Percentiles rank a stretch among this genome's conserved stretches.
phyloP scores from a whole-genome alignment of 495 filamentous ascomycete genomes.

The Penicillium bovifimosum region DNA sequence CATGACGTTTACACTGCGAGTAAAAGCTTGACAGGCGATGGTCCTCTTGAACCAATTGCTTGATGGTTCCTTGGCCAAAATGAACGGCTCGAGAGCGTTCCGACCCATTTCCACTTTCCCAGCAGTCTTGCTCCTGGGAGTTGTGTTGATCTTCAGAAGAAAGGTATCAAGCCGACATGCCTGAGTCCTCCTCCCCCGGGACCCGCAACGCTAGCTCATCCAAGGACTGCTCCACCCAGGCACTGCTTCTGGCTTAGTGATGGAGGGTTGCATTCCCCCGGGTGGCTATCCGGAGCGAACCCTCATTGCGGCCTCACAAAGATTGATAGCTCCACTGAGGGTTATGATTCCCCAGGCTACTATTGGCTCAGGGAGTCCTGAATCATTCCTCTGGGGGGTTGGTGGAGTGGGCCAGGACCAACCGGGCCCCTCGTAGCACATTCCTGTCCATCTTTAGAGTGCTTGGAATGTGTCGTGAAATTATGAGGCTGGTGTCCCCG shows the following conservation, averaged over 20 bases:
- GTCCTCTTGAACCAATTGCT: neutral
- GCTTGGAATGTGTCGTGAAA: conserved; percentile 39
- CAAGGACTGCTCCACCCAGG: conserved; percentile 9
- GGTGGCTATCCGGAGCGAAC: conserved; percentile 31
- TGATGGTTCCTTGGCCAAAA: conserved; percentile 12
- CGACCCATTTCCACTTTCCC: conserved; percentile 11
- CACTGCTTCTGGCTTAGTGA: conserved; percentile 34
- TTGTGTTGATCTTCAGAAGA: neutral
- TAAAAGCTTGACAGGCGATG: conserved; percentile 4
- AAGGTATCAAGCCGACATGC: conserved; percentile 18
- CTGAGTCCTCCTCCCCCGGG: conserved; percentile 10
- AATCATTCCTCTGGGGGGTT: conserved; percentile 22
- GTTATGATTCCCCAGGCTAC: conserved; percentile 6
- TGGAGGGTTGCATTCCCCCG: conserved; percentile 34
- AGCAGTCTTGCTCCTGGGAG: neutral
- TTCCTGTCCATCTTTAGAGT: conserved; percentile 39
- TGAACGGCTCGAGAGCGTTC: conserved; percentile 13
- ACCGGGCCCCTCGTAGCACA: conserved; percentile 25
- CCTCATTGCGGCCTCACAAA: conserved; percentile 16
- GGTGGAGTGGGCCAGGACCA: conserved; percentile 24
- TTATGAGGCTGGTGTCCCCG: conserved; percentile 34
- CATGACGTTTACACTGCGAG: conserved; percentile 36
- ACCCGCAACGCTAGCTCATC: conserved; percentile 25
- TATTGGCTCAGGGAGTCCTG: conserved; percentile 28
- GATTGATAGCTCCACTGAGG: conserved; percentile 21